Conservation (phyloP, 495 filamentous ascomycete genomes). For the Penicillium cinerascens region DNA sequence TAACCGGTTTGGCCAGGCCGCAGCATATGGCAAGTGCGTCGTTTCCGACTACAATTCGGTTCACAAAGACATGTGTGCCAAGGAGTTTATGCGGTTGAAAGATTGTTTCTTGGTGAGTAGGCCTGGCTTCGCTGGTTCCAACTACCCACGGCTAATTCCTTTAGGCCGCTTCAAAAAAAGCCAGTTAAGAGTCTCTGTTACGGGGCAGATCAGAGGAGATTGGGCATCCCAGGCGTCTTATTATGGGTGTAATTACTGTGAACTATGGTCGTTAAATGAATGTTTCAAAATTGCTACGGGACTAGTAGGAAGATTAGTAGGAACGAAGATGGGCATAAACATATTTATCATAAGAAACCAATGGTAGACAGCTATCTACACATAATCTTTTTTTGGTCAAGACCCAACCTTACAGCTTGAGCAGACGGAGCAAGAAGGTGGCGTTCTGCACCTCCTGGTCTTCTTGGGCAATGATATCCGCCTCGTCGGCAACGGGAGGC, state of each 20-base stretch:
- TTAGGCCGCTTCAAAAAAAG: slow-evolving; percentile 42
- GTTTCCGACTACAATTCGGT: slow-evolving; percentile 86
- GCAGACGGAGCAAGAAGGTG: slow-evolving; percentile 75
- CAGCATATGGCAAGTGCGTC: slow-evolving; percentile 89
- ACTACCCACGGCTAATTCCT: not conserved
- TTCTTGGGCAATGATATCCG: slow-evolving; percentile 73
- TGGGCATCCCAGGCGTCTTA: slow-evolving; percentile 1
- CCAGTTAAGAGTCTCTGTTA: not conserved
- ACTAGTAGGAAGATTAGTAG: not conserved
- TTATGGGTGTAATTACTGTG: not conserved
- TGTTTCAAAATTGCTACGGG: not conserved
- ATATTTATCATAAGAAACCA: slow-evolving; percentile 6
- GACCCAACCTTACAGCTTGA: slow-evolving; percentile 58
- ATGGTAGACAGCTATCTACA: slow-evolving; percentile 15
- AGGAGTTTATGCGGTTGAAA: slow-evolving; percentile 82
- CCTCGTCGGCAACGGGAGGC: slow-evolving; percentile 51
- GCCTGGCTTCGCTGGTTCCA: not conserved
- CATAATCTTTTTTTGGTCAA: not conserved
- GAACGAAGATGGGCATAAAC: not conserved
- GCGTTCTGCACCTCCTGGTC: slow-evolving; percentile 88
- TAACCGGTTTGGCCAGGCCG: slow-evolving; percentile 55
- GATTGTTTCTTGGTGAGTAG: slow-evolving; percentile 80
- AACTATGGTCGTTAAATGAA: not conserved
- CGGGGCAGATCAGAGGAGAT: not conserved
- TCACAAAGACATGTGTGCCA: slow-evolving; percentile 84